Conservation (phyloP, 202 grass and related monocot species). For the Carex sylvatica region DNA sequence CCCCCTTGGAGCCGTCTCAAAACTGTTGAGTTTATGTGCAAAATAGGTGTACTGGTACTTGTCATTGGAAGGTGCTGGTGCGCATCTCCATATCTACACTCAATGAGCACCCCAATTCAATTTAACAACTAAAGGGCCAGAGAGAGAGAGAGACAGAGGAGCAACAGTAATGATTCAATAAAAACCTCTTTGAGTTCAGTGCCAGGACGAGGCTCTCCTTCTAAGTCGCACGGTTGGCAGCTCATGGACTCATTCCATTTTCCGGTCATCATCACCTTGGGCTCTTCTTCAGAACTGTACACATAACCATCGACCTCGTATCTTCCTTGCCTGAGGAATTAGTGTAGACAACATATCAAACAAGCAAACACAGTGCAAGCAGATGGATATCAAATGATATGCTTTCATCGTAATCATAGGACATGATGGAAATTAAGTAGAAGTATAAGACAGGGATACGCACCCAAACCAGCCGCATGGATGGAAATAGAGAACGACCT, state of each 20-base stretch:
- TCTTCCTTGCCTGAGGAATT: constrained; percentile 62
- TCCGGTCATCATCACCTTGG: constrained; percentile 86
- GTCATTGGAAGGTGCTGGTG: constrained; percentile 57
- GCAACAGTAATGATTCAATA: background rate
- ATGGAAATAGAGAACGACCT: constrained; percentile 88
- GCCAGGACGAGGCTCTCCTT: constrained; percentile 88
- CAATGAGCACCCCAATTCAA: background rate
- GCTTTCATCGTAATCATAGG: background rate
- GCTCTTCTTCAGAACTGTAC: constrained; percentile 83
- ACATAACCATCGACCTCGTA: constrained; percentile 96
- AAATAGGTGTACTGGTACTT: constrained; percentile 94
- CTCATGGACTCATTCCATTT: constrained; percentile 89
- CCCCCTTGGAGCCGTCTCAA: constrained; percentile 72
- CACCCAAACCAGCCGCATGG: constrained; percentile 98
- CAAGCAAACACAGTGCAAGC: background rate
- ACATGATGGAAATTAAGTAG: background rate
- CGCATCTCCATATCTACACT: constrained; percentile 69
- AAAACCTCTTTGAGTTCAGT: constrained; percentile 72
- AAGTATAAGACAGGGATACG: constrained; percentile 10
- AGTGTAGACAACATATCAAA: constrained; percentile 1
- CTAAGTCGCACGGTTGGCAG: constrained; percentile 83
- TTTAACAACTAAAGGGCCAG: background rate
- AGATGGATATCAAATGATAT: constrained; percentile 11
- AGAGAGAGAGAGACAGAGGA: background rate
- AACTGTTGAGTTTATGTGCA: constrained; percentile 88